Conservation (phyloP, 169 alveolate genomes). For the Perkinsus marinus region DNA sequence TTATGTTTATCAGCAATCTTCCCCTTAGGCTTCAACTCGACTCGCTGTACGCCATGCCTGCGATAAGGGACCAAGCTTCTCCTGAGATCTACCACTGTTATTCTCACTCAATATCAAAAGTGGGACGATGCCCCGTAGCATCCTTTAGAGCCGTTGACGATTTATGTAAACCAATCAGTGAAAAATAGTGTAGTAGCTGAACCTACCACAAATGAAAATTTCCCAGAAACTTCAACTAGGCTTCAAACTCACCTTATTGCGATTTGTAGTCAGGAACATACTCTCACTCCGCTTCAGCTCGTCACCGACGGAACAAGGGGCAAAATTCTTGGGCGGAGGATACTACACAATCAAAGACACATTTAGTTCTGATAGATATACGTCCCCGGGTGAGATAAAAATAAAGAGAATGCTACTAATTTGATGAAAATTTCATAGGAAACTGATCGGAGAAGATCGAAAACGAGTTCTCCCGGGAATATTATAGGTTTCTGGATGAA, state of each 20-base stretch:
- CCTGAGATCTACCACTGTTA: no score
- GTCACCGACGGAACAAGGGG: neutral
- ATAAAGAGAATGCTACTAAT: no score
- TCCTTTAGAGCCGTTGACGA: neutral
- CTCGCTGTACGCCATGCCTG: neutral
- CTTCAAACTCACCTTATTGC: neutral
- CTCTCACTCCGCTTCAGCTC: neutral
- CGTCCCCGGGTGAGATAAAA: no score
- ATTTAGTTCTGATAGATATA: no score
- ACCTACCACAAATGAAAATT: neutral
- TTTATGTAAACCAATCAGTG: neutral
- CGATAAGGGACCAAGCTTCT: no score
- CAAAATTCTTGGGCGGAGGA: neutral
- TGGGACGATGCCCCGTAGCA: neutral
- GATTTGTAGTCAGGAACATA: neutral
- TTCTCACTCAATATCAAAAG: neutral
- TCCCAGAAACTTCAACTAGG: neutral
- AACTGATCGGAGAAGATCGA: no score
- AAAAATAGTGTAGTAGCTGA: neutral
- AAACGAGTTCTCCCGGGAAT: no score
- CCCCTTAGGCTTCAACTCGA: neutral
- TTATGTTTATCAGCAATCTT: neutral
- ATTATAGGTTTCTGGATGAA: no score
- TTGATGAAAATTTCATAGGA: no score
- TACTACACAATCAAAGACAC: neutral